These are phyloP conservation scores for Diaporthe velutina DNA, from an alignment of 2,329 filamentous ascomycete species.

Conservation along the genomic window DNA sequence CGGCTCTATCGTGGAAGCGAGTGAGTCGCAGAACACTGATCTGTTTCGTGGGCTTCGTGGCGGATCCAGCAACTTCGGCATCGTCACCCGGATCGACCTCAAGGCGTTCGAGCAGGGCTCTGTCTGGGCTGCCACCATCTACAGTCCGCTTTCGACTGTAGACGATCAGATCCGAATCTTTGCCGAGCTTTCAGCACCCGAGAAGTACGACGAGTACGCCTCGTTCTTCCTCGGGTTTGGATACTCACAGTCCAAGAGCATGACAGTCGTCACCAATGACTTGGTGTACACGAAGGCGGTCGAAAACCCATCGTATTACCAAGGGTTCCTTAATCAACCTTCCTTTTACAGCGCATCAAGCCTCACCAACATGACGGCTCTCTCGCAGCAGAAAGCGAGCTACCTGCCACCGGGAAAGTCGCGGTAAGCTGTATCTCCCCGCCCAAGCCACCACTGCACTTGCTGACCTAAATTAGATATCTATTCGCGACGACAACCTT, in stretches of 20 bases:
- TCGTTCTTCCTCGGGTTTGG: constrained; percentile 17
- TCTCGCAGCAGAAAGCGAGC: background rate
- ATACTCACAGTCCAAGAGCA: background rate
- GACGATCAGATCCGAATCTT: constrained; percentile 12
- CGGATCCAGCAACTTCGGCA: constrained; percentile 43
- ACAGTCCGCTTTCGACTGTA: constrained; percentile 1
- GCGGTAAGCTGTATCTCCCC: background rate
- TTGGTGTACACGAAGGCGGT: background rate
- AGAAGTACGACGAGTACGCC: constrained; percentile 13
- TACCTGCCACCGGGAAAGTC: background rate
- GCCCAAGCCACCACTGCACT: no score
- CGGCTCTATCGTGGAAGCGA: constrained; percentile 19
- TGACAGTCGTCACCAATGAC: constrained; percentile 15
- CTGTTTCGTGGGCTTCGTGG: constrained; percentile 41
- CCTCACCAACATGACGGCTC: constrained; percentile 7
- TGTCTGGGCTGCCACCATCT: constrained; percentile 34
- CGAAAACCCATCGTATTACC: background rate
- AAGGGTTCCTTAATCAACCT: background rate
- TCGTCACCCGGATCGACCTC: constrained; percentile 41
- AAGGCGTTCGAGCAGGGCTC: constrained; percentile 40
- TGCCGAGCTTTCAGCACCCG: background rate
- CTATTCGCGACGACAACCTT: constrained; percentile 26
- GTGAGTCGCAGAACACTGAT: constrained; percentile 34
- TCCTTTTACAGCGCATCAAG: background rate
- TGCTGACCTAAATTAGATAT: background rate